Base-by-base conservation (phyloP, 2,329 filamentous ascomycete genomes). In the Chaetomiaceae sp. region DNA sequence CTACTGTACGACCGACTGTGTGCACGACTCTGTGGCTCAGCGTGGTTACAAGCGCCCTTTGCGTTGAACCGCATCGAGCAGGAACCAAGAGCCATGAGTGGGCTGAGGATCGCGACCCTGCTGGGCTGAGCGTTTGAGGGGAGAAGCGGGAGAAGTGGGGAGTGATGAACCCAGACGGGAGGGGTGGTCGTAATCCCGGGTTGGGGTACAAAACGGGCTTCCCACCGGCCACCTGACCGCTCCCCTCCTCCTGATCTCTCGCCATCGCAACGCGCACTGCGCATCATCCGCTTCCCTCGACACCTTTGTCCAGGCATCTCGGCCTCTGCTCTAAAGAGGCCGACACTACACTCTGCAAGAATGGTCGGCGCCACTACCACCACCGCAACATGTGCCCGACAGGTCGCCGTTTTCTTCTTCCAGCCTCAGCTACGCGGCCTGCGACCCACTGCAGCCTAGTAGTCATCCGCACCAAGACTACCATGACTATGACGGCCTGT, bases 291-390 rank as follows among this genome's bases (percentile, higher is more conserved):
- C 36, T 14, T 12, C 12, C 12, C 44, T 39, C 32, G n/a, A 24
- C 24, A 19, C 15, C 12, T 22, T 29, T 20, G 14, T 8, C n/a
- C 29, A 44, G 34, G 39, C 49, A 30, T 36, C 37, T 19, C 54
- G 60, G 60, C 60, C 60, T 63, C 60, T 48, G 32, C 19, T 36
- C 38, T 37, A 38, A 37, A 50, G 61, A 58, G 61, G 58, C 61
- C 58, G 52, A 19, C 52, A 8, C 19, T 12, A 27, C 50, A 59
- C 47, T 46, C 51, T 62, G 58, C 58, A 60, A 60, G 54, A 58
- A 63, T 62, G 60, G 58, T 14, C 44, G 52, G 52, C 38, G 49
- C 57, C 52, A 48, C 47, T 47, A 42, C 44, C 32, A 43, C 58
- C 44, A 50, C 45, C 53, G 51, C 51, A 24, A 46, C 52, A 41